Evolutionary conservation across 2,329 filamentous ascomycete genomes (phyloP), one percentile per base, ranked within the genome.

Genomic region (Pleurostoma richardsiae): DNA sequence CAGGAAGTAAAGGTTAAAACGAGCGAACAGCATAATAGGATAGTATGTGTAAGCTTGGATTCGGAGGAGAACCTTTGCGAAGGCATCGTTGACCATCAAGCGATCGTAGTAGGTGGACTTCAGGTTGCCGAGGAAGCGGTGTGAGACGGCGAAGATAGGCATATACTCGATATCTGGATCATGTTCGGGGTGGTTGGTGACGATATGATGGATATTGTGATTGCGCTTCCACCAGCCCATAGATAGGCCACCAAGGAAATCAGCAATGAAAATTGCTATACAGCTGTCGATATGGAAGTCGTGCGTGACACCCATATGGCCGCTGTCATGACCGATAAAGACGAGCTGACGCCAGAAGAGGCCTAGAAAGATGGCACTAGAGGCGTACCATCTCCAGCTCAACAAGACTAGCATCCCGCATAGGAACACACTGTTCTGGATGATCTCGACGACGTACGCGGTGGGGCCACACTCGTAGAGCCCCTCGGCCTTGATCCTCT

Each of bases 271-370:
- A 58, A 95, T 95, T 39, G 88, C 90, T 51, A 96, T 87, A 43
- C 83, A 73, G 3, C 84, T 85, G 63, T 96, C 90, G 39, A 82
- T 67, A 42, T 85, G 81, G 62, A 90, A 96, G 60, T 85, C 76
- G 65, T 95, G 90, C 1, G 90, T 96, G 55, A 96, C 94, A 52
- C 88, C 90, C 85, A 95, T 94, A 63, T 96, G 91, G 10, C 88
- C 90, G 47, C 90, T 88, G 73, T 96, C 90, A 65, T 96, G 90
- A 51, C 88, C 90, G 1, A 85, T 84, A 61, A 96, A 96, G 43
- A 90, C 86, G 33, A 95, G 77, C 61, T 95, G 90, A 59, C 95
- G 90, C 90, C 90, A 95, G 59, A 92, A 76, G 51, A 80, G 75
- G 27, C 90, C 90, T 3, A 96, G 72, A 53, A 83, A 87, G 39